phyloP scores from a whole-genome alignment of 768 basidiomycete species.

The Russula brevipes region DNA sequence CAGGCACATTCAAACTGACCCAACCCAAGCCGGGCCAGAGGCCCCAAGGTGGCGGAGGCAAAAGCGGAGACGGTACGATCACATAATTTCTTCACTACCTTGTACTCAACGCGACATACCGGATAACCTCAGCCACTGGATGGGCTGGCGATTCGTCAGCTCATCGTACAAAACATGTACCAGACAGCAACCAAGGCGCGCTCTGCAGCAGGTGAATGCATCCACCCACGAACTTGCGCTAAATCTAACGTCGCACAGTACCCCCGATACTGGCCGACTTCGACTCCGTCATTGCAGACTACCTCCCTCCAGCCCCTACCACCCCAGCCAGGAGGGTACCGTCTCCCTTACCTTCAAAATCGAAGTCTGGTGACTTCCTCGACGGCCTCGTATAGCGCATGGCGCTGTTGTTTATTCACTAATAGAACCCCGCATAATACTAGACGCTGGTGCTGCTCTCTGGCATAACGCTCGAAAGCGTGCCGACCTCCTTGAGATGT shows the following conservation, averaged over 20 bases:
- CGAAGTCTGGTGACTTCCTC: constrained; percentile 15
- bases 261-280: constrained; percentile 49
- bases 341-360: constrained; percentile 25
- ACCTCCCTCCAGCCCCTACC: constrained; percentile 42
- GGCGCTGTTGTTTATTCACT: not conserved
- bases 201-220: constrained; percentile 38
- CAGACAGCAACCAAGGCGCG: constrained; percentile 50
- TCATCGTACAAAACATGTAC: constrained; percentile 59
- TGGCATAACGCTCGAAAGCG: not conserved
- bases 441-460: constrained; percentile 9
- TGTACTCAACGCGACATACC: not conserved
- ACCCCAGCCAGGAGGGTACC: constrained; percentile 19
- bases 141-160: constrained; percentile 55
- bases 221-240: not conserved
- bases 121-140: constrained; percentile 45
- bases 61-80: constrained; percentile 34
- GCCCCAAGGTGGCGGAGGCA: constrained; percentile 32
- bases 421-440: constrained; percentile 16
- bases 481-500: not conserved
- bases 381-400: constrained; percentile 23
- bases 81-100: not conserved
- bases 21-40: constrained; percentile 16
- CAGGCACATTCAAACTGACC: constrained; percentile 63
- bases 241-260: constrained; percentile 31
- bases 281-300: constrained; percentile 71